Evolutionary conservation across 768 basidiomycete genomes (phyloP), one percentile per base, ranked within the genome.

Genomic region (Postia placenta): DNA sequence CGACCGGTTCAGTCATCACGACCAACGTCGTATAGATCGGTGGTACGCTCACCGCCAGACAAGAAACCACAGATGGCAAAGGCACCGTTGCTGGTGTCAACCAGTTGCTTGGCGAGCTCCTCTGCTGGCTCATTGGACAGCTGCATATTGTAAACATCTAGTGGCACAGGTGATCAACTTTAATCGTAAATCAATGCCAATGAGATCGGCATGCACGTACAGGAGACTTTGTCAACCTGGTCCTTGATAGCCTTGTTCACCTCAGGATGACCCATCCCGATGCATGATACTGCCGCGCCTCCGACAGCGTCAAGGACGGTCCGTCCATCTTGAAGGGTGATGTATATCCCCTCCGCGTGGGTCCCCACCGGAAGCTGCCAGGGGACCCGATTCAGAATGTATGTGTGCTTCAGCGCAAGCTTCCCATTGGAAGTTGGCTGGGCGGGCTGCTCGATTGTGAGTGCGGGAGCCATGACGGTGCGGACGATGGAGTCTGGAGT

Each of bases 71-170:
- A 78, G 9, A 79, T 67, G 44, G 80, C 79, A 59, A 92, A 92
- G 1, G 84, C 87, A 12, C 89, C 86, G 28, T 85, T 70, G 47
- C 87, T 80, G 4, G 69, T 70, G n/a, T 76, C 73, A 3, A 89
- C 69, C 20, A 93, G 66, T 14, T 75, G 61, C 37, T 79, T 74
- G 1, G 90, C 89, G 22, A 94, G 74, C 43, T 81, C 78, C 59
- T 93, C 90, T 11, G 92, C 89, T 42, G 90, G 87, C 46, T 80
- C 73, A 55, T 81, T 92, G 6, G 87, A 83, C 17, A 91, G 62
- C 60, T 92, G 89, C 80, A 89, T 83, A 54, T 86, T 91, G 60
- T 91, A 93, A 4, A 89, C 84, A 74, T 92, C 90, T 91, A 19
- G 40, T 5, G 45, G 30, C 15, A n/a, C 22, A 50, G 47, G 36